Evolutionary conservation across 129 eudicot species (phyloP), one percentile per base, ranked within the genome.

Genomic region (Artemisia annua): DNA sequence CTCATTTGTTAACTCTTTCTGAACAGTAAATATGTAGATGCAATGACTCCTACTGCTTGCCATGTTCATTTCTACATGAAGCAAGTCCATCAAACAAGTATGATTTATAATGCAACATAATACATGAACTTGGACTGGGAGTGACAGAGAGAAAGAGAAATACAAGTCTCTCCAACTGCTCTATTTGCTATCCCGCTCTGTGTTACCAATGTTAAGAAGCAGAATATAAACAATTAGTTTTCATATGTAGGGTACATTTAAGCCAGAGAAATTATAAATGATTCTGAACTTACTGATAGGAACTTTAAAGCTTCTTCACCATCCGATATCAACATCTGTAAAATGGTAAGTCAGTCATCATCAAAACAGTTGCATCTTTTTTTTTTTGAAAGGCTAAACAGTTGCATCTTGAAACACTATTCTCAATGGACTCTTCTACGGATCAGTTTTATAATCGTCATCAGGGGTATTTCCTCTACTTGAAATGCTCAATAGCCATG

Each of bases 151-250:
- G 48, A 26, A 26, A 28, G 61, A 46, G 67, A 80, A 85, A 78
- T 83, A 92, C 96, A 92, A 69, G 98, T 89, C 84, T 92, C 98
- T 87, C 96, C 98, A 75, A 92, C 95, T 64, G 98, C 95, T 84
- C 91, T 87, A 80, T 87, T 87, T 53, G 92, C 89, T 83, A 92
- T 80, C 59, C 96, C 98, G 26, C 66, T 83, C 96, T 92, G 89
- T 90, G 82, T 66, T 69, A 66, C 67, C 56, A 75, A 62, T 46
- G 22, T 76, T 46, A 51, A 63, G 65, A 54, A 61, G 72, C 32
- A 80, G 78, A 74, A 30, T 60, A 61, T 69, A 60, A 69, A 20
- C 61, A 32, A 19, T 39, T 53, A 63, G 67, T 78, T 78, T 69
- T 62, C 67, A 64, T 44, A 68, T 28, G 70, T 63, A 18, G 56